These are phyloP conservation scores for Effrenium voratum DNA, from an alignment of 73 alveolate genomes.

Conservation along the genomic window DNA sequence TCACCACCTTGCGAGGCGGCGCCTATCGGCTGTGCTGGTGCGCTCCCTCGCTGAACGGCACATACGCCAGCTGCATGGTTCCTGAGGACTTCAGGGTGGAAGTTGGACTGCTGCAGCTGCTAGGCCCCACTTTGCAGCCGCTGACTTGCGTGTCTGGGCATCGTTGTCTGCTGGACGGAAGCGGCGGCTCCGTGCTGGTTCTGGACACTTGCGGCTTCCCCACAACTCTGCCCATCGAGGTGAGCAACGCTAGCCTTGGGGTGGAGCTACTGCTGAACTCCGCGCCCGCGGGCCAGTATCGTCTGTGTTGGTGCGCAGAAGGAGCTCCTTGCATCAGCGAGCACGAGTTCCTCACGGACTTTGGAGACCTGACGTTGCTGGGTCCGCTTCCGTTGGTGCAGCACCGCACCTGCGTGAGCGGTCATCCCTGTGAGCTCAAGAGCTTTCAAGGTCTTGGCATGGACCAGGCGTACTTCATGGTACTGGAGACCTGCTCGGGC, in stretches of 20 bases:
- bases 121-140: too few species aligned
- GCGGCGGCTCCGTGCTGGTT: background rate
- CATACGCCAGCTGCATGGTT: too few species aligned
- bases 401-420: slow-evolving; percentile 14
- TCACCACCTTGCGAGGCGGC: background rate
- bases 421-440: background rate
- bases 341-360: background rate
- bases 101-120: background rate
- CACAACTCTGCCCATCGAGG: background rate
- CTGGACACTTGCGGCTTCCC: slow-evolving; percentile 49
- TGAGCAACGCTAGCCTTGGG: background rate
- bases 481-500: background rate
- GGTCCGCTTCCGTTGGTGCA: background rate
- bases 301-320: background rate
- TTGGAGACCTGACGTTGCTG: background rate
- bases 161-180: slow-evolving; percentile 34
- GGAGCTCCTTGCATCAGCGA: background rate
- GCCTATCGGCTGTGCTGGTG: background rate
- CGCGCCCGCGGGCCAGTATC: background rate
- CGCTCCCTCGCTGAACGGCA: background rate
- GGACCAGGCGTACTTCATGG: background rate
- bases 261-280: background rate
- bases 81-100: background rate
- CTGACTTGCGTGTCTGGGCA: too few species aligned
- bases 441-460: background rate